Percentiles rank a stretch among this genome's conserved stretches.
phyloP scores from a whole-genome alignment of 176 grass and related monocot genomes.

The Aegilops bicornis region DNA sequence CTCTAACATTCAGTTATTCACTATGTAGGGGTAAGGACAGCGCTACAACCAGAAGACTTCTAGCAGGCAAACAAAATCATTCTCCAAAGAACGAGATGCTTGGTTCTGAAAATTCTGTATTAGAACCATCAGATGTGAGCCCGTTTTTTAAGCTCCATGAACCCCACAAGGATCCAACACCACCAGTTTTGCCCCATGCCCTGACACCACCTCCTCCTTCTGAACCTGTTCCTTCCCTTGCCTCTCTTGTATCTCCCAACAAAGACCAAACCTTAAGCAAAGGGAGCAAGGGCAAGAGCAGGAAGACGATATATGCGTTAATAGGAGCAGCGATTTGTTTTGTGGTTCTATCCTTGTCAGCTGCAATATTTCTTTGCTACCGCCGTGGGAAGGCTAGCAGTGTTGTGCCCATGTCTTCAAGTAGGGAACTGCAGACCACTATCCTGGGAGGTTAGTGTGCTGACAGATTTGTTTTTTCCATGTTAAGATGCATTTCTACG shows the following conservation, averaged over 20 bases:
- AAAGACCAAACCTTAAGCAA: background rate
- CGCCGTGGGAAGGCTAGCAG: slow-evolving; percentile 40
- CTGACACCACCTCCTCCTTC: background rate
- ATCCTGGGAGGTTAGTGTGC: slow-evolving; percentile 50
- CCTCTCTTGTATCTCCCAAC: background rate
- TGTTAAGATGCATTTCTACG: background rate
- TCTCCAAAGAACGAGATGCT: background rate
- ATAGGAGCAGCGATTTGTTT: slow-evolving; percentile 49
- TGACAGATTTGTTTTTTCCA: slow-evolving; percentile 8
- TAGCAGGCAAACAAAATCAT: slow-evolving; percentile 21
- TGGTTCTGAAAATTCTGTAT: background rate
- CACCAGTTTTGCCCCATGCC: background rate
- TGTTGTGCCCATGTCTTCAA: slow-evolving; percentile 66
- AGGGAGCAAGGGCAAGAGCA: slow-evolving; percentile 19
- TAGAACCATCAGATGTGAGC: background rate
- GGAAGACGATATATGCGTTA: slow-evolving; percentile 23
- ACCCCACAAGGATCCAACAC: background rate
- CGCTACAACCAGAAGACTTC: slow-evolving; percentile 8
- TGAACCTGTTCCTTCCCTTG: background rate
- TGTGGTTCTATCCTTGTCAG: slow-evolving; percentile 28
- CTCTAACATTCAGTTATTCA: slow-evolving; percentile 7
- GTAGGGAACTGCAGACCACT: slow-evolving; percentile 54
- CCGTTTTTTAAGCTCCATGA: background rate
- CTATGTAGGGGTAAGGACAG: slow-evolving; percentile 1
- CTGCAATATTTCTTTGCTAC: slow-evolving; percentile 40